phyloP scores from a whole-genome alignment of 192 early-diverging fungal species.

The Spizellomyces punctatus region DNA sequence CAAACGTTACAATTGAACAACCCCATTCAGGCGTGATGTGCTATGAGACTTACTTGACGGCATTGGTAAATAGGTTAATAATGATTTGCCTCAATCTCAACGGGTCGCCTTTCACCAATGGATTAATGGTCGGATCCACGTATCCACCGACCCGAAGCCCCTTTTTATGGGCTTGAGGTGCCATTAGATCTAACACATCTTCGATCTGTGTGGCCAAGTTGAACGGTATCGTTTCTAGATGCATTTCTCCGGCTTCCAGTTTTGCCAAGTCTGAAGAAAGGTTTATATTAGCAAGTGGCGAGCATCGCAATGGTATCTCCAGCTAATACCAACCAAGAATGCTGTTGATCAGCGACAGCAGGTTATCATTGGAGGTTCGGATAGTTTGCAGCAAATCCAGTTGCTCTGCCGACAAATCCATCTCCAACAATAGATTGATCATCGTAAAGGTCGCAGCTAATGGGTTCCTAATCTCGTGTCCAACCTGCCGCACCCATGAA shows the following conservation, averaged over 20 bases:
- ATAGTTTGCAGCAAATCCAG: slow-evolving; percentile 25
- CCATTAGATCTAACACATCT: slow-evolving; percentile 70
- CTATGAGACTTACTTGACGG: slow-evolving; percentile 68
- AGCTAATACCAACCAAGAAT: slow-evolving; percentile 62
- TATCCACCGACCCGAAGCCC: slow-evolving; percentile 67
- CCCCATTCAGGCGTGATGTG: slow-evolving; percentile 68
- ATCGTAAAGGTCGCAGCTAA: slow-evolving; percentile 30
- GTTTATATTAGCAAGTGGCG: background rate
- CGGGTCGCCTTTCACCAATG: slow-evolving; percentile 74
- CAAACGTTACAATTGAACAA: slow-evolving; percentile 53
- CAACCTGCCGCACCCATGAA: slow-evolving; percentile 33
- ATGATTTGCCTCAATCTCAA: slow-evolving; percentile 76
- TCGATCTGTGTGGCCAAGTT: slow-evolving; percentile 63
- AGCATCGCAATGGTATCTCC: background rate
- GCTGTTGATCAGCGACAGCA: slow-evolving; percentile 79
- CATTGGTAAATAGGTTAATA: slow-evolving; percentile 81
- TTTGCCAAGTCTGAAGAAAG: slow-evolving; percentile 13
- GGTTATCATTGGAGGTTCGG: slow-evolving; percentile 58
- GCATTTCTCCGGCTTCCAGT: slow-evolving; percentile 84
- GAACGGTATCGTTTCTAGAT: slow-evolving; percentile 72
- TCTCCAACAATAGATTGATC: slow-evolving; percentile 33
- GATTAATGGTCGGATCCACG: slow-evolving; percentile 70
- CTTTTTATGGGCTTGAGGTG: slow-evolving; percentile 75
- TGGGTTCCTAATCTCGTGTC: slow-evolving; percentile 36
- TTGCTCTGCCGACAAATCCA: slow-evolving; percentile 15